phyloP scores from a whole-genome alignment of 306 rosid genomes.

The Acacia melanoxylon region DNA sequence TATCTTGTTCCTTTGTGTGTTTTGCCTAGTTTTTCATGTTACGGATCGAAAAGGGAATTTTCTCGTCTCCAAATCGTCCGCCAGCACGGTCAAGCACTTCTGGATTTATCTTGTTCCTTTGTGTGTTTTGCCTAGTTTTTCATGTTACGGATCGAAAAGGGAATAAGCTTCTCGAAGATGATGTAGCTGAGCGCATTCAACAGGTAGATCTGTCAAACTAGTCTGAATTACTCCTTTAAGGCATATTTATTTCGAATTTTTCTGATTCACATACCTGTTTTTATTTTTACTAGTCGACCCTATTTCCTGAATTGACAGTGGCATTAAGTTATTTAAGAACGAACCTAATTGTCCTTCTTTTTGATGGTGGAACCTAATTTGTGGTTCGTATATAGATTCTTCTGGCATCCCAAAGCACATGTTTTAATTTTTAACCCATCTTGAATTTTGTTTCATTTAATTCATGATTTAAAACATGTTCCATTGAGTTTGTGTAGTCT shows the following conservation, averaged over 20 bases:
- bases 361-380: neutral
- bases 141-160: constrained; percentile 90
- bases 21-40: constrained; percentile 73
- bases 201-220: constrained; percentile 63
- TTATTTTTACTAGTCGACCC: neutral
- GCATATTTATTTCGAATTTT: neutral
- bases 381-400: neutral
- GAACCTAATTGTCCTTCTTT: neutral
- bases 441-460: neutral
- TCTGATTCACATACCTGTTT: neutral
- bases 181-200: constrained; percentile 85
- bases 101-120: constrained; percentile 5
- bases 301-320: constrained; percentile 13
- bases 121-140: constrained; percentile 55
- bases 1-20: constrained; percentile 17
- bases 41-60: constrained; percentile 85
- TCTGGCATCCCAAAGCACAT: neutral
- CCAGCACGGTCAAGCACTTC: no score
- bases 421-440: neutral
- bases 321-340: neutral
- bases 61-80: no score
- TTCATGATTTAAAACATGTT: constrained; percentile 16
- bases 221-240: neutral
- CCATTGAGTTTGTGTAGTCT: constrained; percentile 2
- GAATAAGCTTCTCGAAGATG: constrained; percentile 67